phyloP scores from a whole-genome alignment of 805 yeast genomes.

The Nakazawaea pomicola region DNA sequence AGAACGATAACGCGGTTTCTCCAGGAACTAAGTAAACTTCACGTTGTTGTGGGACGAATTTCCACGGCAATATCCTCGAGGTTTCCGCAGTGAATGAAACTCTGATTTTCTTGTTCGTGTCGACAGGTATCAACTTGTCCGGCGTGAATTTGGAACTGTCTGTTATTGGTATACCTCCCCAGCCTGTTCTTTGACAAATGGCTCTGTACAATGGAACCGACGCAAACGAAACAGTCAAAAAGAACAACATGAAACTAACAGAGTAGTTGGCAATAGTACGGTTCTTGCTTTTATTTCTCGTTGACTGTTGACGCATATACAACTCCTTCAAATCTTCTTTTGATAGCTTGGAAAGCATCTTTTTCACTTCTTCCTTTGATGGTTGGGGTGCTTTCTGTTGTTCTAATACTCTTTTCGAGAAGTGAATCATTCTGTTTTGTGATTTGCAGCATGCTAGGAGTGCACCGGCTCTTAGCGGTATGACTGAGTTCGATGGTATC shows the following conservation, averaged over 20 bases:
- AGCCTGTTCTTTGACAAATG: constrained; percentile 91
- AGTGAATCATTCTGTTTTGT: neutral
- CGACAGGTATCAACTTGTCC: constrained; percentile 85
- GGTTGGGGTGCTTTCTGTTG: constrained; percentile 1
- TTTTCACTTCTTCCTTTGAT: constrained; percentile 10
- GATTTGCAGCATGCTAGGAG: too few relatives aligned
- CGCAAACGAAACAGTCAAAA: constrained; percentile 76
- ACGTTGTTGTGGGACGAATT: constrained; percentile 87
- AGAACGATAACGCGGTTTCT: constrained; percentile 95
- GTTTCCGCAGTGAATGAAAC: constrained; percentile 91
- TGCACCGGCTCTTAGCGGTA: too few relatives aligned
- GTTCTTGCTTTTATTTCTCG: constrained; percentile 30
- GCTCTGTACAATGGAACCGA: constrained; percentile 92
- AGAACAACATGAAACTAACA: constrained; percentile 61
- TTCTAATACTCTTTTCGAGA: neutral
- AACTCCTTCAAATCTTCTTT: constrained; percentile 25
- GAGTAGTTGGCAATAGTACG: constrained; percentile 61
- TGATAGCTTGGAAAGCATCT: constrained; percentile 25
- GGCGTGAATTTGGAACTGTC: constrained; percentile 76
- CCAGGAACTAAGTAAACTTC: constrained; percentile 94
- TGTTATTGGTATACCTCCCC: constrained; percentile 93
- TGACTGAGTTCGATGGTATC: too few relatives aligned
- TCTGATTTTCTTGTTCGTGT: constrained; percentile 72
- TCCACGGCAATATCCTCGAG: constrained; percentile 90
- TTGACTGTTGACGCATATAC: constrained; percentile 20